Evolutionary conservation across 2,329 filamentous ascomycete genomes (phyloP).

Genomic region (Graphium sp.): DNA sequence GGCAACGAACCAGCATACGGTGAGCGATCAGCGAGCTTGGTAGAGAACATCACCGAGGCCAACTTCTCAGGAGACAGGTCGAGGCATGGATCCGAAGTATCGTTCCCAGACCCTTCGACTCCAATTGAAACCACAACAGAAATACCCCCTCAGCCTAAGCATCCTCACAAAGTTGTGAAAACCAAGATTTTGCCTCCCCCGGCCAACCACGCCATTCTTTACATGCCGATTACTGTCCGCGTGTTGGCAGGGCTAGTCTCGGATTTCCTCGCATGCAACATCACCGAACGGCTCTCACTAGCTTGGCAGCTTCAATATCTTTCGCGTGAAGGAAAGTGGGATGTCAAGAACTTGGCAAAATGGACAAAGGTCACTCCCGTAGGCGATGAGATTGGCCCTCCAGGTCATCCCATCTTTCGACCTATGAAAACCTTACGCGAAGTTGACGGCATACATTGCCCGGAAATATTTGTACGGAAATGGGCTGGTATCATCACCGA

Average conservation of each 20-base stretch:
- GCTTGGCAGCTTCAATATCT: conserved; percentile 88
- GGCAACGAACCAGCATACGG: neutral
- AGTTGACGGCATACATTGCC: conserved; percentile 70
- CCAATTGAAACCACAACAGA: conserved; percentile 7
- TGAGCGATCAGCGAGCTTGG: too few species aligned
- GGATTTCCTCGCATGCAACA: conserved; percentile 58
- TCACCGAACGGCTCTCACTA: conserved; percentile 57
- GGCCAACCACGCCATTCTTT: conserved; percentile 71
- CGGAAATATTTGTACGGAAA: conserved; percentile 48
- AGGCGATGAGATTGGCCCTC: conserved; percentile 52
- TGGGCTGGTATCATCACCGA: conserved; percentile 55
- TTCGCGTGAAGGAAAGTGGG: conserved; percentile 86
- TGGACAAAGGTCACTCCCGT: conserved; percentile 72
- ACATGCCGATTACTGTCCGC: conserved; percentile 58
- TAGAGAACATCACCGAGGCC: too few species aligned
- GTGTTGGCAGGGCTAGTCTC: conserved; percentile 68
- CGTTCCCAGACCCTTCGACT: neutral
- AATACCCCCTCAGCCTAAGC: conserved; percentile 28
- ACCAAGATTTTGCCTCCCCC: conserved; percentile 57
- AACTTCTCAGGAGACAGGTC: too few species aligned
- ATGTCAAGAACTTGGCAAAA: conserved; percentile 88
- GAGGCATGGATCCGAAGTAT: neutral
- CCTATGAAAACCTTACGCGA: conserved; percentile 90
- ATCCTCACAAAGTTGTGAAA: conserved; percentile 41
- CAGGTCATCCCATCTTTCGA: conserved; percentile 46